Percentiles rank a stretch among this genome's conserved stretches.
Evolutionary conservation across 208 protist genomes (phyloP).

Genomic region (Trypanosoma lewisi): DNA sequence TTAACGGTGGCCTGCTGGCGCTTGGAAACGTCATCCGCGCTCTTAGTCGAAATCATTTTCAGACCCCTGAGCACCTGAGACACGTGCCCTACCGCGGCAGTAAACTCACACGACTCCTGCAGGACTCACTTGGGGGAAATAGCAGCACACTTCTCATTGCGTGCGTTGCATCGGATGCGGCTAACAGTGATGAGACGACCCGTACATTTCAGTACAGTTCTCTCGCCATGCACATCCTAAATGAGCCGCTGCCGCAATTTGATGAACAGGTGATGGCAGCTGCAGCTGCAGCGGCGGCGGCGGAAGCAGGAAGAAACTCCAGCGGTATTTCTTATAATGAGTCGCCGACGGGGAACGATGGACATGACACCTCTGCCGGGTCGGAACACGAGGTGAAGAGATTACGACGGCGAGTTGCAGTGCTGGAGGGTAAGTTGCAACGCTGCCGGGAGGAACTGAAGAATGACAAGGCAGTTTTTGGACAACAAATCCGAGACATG

Average conservation of each 20-base stretch:
- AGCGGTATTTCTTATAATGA: background rate
- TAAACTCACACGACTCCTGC: slow-evolving; percentile 88
- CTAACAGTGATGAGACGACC: slow-evolving; percentile 82
- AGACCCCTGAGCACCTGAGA: slow-evolving; percentile 17
- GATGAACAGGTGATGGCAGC: slow-evolving; percentile 29
- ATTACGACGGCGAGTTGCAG: slow-evolving; percentile 22
- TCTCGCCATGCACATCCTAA: slow-evolving; percentile 86
- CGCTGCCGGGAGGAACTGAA: slow-evolving; percentile 63
- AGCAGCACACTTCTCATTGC: slow-evolving; percentile 86
- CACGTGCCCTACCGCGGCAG: slow-evolving; percentile 90
- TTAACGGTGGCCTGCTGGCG: slow-evolving; percentile 90
- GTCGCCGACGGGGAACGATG: background rate
- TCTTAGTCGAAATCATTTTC: slow-evolving; percentile 59
- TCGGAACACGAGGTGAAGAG: slow-evolving; percentile 17
- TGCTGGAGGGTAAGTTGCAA: slow-evolving; percentile 41
- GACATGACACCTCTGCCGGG: background rate
- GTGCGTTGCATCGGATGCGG: slow-evolving; percentile 72
- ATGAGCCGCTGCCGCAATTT: slow-evolving; percentile 60
- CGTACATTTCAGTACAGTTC: slow-evolving; percentile 93
- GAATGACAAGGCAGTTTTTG: slow-evolving; percentile 76
- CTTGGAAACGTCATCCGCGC: slow-evolving; percentile 94
- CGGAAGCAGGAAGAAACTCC: background rate
- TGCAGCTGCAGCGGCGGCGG: slow-evolving; percentile 20
- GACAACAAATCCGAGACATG: slow-evolving; percentile 59
- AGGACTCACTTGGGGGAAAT: slow-evolving; percentile 88